Evolutionary conservation across 2,329 filamentous ascomycete species (phyloP), one percentile per base, ranked within the genome.

Genomic region (Chrysosporium queenslandicum): DNA sequence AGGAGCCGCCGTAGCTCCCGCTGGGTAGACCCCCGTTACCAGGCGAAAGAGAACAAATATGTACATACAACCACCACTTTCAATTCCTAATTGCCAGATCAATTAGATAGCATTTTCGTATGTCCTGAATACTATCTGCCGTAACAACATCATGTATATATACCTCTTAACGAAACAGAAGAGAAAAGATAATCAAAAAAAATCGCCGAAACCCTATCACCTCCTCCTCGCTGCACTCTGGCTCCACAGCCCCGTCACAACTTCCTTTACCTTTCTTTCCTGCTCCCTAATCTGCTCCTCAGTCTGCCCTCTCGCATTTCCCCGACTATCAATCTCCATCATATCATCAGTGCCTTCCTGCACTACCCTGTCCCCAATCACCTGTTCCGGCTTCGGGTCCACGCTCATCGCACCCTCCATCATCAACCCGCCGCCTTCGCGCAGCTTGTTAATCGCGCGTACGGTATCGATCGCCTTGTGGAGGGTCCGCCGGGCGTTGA

Each of bases 381-480:
- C 71, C 21, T 63, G 64, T 55, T 74, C 71, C 2, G 69, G 71
- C 53, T 71, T 73, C 2, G 81, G 80, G 58, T 82, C 77, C 47
- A 74, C 70, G 41, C 75, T 78, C 65, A 76, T 72, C 3, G 75
- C 75, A 4, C 79, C 80, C 53, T 83, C 79, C 77, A 80, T 80
- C 74, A 82, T 80, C 36, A 79, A 73, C 9, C 76, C 77, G 27
- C 77, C 77, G 25, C 79, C 80, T 37, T 81, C 80, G 56, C 81
- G 72, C 12, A 84, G 68, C 65, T 84, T 82, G 62, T 84, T 84
- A 65, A 84, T 84, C 2, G 81, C 81, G 21, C 81, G 74, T 29
- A 84, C 81, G 0, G 81, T 83, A 64, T 84, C 81, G 59, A 84
- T 84, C 14, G 81, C 81, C 53, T 81, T 81, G 66, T 84, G 81